Conservation (phyloP, 768 basidiomycete species). For the Vishniacozyma victoriae region DNA sequence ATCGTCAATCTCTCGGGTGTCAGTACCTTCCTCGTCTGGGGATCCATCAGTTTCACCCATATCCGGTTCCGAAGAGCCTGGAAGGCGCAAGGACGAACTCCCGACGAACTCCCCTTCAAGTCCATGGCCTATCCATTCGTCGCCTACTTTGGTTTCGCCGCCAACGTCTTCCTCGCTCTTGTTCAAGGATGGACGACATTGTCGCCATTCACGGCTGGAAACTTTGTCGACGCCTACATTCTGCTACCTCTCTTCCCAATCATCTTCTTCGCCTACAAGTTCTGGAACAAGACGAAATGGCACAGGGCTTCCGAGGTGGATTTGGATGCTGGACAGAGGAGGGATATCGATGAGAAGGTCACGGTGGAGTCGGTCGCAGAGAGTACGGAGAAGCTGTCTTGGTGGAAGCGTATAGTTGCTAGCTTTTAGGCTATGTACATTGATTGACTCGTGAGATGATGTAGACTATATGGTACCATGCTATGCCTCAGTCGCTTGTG, state of each 20-base stretch:
- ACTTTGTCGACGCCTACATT: conserved; percentile 14
- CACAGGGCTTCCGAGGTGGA: conserved; percentile 4
- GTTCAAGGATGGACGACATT: conserved; percentile 4
- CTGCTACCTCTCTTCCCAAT: conserved; percentile 11
- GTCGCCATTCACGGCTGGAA: conserved; percentile 8
- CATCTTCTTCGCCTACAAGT: conserved; percentile 7
- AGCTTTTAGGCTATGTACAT: too few relatives aligned
- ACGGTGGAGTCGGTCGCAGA: background rate
- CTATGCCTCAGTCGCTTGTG: too few relatives aligned
- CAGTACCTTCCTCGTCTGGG: conserved; percentile 14
- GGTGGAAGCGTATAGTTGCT: too few relatives aligned
- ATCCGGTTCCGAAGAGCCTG: conserved; percentile 13
- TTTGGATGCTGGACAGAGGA: conserved; percentile 9
- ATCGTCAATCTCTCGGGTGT: conserved; percentile 18
- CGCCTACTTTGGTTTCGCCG: conserved; percentile 7
- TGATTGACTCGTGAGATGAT: too few relatives aligned
- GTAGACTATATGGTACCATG: too few relatives aligned
- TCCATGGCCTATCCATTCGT: background rate
- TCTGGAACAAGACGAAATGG: conserved; percentile 7
- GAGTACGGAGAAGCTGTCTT: background rate
- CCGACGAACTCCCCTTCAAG: conserved; percentile 13
- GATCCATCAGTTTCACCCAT: conserved; percentile 7
- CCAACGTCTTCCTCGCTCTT: conserved; percentile 6
- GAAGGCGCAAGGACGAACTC: conserved; percentile 4
- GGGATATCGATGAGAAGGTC: conserved; percentile 4